Evolutionary conservation across 2,329 filamentous ascomycete species (phyloP).

Genomic region (Phoma sp.): DNA sequence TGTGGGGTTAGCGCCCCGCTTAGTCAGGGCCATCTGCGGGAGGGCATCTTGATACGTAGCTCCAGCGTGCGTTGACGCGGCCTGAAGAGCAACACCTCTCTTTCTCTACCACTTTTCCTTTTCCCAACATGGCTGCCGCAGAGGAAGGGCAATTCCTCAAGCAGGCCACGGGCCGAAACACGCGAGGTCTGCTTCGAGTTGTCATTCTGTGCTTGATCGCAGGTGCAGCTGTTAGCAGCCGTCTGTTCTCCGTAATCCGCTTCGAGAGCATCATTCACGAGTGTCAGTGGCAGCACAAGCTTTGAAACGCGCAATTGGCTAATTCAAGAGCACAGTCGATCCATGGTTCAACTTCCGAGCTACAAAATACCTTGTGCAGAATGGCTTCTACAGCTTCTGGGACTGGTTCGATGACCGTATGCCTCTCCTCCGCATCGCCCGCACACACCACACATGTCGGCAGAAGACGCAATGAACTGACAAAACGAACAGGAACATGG

Average conservation of each 20-base stretch:
- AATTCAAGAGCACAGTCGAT: conserved; percentile 71
- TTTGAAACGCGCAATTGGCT: conserved; percentile 34
- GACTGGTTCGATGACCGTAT: conserved; percentile 99
- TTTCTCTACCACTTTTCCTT: conserved; percentile 31
- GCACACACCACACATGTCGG: background rate
- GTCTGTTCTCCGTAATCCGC: conserved; percentile 97
- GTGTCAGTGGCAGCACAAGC: conserved; percentile 69
- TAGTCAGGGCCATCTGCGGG: conserved; percentile 1
- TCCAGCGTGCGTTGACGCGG: conserved; percentile 49
- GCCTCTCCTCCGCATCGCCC: conserved; percentile 40
- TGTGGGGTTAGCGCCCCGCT: conserved; percentile 21
- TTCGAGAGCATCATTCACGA: conserved; percentile 99
- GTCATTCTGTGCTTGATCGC: conserved; percentile 92
- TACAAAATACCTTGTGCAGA: conserved; percentile 93
- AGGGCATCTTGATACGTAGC: too few species aligned
- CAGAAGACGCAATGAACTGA: conserved; percentile 23
- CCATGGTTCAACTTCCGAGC: conserved; percentile 99
- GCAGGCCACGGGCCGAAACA: conserved; percentile 80
- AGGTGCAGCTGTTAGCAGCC: conserved; percentile 87
- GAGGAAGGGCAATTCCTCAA: conserved; percentile 66
- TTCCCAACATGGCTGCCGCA: conserved; percentile 48
- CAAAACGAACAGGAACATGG: conserved; percentile 75
- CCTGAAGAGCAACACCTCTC: conserved; percentile 38
- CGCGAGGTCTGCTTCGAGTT: conserved; percentile 83
- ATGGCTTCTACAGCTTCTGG: conserved; percentile 99